These are phyloP conservation scores for Emericellopsis atlantica DNA, from an alignment of 2,329 filamentous ascomycete genomes.

Conservation along the genomic window DNA sequence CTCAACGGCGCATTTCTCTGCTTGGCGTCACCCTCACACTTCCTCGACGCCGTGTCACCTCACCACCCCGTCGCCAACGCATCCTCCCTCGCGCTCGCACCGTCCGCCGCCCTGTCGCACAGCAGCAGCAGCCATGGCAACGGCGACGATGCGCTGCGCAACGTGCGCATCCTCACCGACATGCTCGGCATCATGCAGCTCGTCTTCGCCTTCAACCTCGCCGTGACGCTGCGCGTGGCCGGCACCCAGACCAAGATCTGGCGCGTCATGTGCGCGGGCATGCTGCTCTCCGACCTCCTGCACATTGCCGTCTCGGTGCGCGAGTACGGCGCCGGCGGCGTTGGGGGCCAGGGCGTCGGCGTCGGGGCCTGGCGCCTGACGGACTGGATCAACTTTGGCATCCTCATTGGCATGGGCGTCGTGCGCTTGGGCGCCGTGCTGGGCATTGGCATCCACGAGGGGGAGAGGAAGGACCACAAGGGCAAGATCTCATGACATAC, in stretches of 20 bases:
- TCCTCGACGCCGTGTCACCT: conserved; percentile 13
- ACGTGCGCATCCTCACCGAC: conserved; percentile 7
- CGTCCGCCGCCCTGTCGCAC: neutral
- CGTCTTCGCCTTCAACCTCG: conserved; percentile 22
- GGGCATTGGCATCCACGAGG: conserved; percentile 1
- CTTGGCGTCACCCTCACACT: conserved; percentile 12
- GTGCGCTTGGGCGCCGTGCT: conserved; percentile 3
- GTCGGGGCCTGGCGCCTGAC: conserved; percentile 1
- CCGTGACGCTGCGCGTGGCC: conserved; percentile 17
- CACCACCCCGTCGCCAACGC: conserved; percentile 9
- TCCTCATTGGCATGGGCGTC: conserved; percentile 3
- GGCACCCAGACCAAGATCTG: conserved; percentile 18
- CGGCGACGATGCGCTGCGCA: conserved; percentile 5
- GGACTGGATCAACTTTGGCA: conserved; percentile 6
- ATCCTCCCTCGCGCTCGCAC: conserved; percentile 3
- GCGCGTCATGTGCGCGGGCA: conserved; percentile 28
- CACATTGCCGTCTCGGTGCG: conserved; percentile 10
- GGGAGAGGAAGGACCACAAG: neutral
- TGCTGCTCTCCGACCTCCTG: conserved; percentile 46
- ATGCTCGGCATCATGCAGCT: conserved; percentile 10
- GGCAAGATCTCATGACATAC: neutral
- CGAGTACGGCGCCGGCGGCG: conserved; percentile 1
- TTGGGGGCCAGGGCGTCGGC: neutral
- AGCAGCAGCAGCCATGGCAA: neutral
- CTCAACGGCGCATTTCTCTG: conserved; percentile 15